A percentile compares a stretch with the other conserved stretches of the same genome.
Evolutionary conservation across 306 rosid genomes (phyloP).

Genomic region (Gleditsia sinensis): DNA sequence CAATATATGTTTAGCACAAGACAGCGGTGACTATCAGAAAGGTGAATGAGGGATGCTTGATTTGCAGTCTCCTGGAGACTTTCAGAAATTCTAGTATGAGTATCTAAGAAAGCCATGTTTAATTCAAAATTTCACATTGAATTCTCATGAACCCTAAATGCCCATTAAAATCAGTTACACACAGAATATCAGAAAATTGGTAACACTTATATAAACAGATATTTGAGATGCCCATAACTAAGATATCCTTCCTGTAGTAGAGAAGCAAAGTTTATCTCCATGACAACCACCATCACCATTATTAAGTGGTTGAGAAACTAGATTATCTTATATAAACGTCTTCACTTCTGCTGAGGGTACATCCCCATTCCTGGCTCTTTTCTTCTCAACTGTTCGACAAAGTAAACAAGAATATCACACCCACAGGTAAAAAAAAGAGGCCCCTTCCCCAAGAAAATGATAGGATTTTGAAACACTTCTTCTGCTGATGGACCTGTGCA

Average conservation of each 20-base stretch:
- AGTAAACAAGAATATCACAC: constrained; percentile 23
- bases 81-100: neutral
- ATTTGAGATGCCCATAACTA: neutral
- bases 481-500: constrained; percentile 79
- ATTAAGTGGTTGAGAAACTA: neutral
- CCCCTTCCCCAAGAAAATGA: constrained; percentile 13
- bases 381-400: constrained; percentile 64
- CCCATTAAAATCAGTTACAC: neutral
- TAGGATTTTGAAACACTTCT: constrained; percentile 31
- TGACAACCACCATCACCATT: neutral
- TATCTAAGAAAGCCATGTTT: neutral
- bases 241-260: constrained; percentile 9
- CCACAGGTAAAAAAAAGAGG: neutral
- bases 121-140: constrained; percentile 25
- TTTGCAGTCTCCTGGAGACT: constrained; percentile 18
- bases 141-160: constrained; percentile 23
- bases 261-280: constrained; percentile 22
- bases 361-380: constrained; percentile 74
- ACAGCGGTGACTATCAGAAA: constrained; percentile 8
- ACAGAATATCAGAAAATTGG: constrained; percentile 19
- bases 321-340: constrained; percentile 66
- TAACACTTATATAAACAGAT: neutral
- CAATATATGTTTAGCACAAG: constrained; percentile 17
- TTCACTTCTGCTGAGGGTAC: constrained; percentile 79
- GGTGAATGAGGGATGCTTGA: constrained; percentile 14